Conservation (phyloP, 495 filamentous ascomycete genomes). For the Hypoxylon perforatum region DNA sequence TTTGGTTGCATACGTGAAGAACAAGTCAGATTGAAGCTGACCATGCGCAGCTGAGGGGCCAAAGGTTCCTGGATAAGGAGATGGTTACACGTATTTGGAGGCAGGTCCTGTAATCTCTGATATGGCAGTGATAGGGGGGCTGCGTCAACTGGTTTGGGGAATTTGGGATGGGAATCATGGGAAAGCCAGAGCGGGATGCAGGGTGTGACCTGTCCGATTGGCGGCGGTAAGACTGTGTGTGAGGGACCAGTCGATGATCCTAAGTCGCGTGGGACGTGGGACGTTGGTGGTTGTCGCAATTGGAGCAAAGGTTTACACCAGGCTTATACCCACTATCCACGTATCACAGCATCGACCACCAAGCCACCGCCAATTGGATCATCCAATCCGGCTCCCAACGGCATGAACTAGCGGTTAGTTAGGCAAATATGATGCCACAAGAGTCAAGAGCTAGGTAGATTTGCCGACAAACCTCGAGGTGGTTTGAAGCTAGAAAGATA, state of each 20-base stretch:
- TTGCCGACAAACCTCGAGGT: constrained; percentile 5
- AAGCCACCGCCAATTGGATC: constrained; percentile 25
- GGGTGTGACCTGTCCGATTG: constrained; percentile 42
- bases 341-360: constrained; percentile 5
- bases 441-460: constrained; percentile 20
- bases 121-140: constrained; percentile 22
- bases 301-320: constrained; percentile 21
- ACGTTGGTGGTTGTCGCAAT: constrained; percentile 34
- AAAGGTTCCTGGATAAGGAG: constrained; percentile 27
- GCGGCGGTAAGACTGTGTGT: constrained; percentile 26
- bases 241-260: constrained; percentile 39
- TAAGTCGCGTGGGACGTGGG: constrained; percentile 42
- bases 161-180: constrained; percentile 13
- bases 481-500: constrained; percentile 6
- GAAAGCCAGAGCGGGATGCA: constrained; percentile 26
- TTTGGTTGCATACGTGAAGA: constrained; percentile 21
- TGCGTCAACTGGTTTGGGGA: constrained; percentile 28
- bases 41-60: constrained; percentile 29
- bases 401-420: constrained; percentile 33
- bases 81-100: constrained; percentile 35
- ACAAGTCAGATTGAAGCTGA: constrained; percentile 21
- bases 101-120: constrained; percentile 25
- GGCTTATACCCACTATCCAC: constrained; percentile 16
- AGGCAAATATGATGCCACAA: constrained; percentile 34
- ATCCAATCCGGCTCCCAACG: constrained; percentile 25